These are phyloP conservation scores for Inga laurina DNA, from an alignment of 306 rosid species.

Conservation along the genomic window DNA sequence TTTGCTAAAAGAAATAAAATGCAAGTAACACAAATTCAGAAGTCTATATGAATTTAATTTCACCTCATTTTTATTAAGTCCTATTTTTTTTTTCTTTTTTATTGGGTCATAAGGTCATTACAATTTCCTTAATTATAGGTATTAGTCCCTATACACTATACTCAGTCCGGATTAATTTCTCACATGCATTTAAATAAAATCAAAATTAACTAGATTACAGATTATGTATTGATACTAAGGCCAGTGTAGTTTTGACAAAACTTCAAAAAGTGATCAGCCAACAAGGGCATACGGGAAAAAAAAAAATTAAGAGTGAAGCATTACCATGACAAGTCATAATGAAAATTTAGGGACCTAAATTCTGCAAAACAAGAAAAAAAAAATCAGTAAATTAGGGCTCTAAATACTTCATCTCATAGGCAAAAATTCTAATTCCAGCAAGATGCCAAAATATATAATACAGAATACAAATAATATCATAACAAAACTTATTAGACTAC, in stretches of 20 bases:
- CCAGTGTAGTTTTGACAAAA: too few species aligned
- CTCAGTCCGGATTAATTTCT: too few species aligned
- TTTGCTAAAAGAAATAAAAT: neutral
- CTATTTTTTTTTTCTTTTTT: too few species aligned
- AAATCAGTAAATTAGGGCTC: neutral
- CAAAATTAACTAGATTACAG: too few species aligned
- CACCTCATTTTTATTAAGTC: too few species aligned
- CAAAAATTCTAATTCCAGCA: neutral
- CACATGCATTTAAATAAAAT: too few species aligned
- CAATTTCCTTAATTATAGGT: too few species aligned
- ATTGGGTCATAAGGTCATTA: too few species aligned
- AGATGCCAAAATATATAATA: neutral
- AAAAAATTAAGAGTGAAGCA: neutral
- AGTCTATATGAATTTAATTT: too few species aligned
- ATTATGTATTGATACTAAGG: too few species aligned
- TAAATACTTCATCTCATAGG: neutral
- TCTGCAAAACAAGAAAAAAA: neutral
- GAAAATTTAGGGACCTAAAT: neutral
- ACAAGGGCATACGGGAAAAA: neutral
- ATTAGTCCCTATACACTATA: too few species aligned
- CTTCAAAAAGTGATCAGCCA: neutral
- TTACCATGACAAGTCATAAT: neutral
- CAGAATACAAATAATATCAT: neutral
- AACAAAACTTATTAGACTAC: conserved; percentile 8
- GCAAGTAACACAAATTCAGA: too few species aligned